Evolutionary conservation across 192 early-diverging fungal species (phyloP), one percentile per base, ranked within the genome.

Genomic region (Diversispora eburnea): DNA sequence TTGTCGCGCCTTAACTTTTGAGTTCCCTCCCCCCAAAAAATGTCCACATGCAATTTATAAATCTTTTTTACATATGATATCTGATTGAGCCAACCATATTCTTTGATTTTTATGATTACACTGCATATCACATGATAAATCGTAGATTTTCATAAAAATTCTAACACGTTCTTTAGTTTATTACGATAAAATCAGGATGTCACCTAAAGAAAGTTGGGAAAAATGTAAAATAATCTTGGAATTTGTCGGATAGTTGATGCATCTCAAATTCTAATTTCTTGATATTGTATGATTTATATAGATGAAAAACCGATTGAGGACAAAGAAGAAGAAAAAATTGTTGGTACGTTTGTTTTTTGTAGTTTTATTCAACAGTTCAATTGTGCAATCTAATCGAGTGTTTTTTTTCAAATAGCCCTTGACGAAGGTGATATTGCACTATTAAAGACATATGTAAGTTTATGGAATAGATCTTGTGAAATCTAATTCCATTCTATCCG

Each of bases 151-250:
- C n/a, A 33, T 33, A 33, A 33, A 33, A 33, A 33, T 33, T 33
- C 25, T 33, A 33, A 33, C 25, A 33, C 25, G 25, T 33, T 33
- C 25, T 33, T 33, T 2, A 33, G 25, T 33, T 33, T 33, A 33
- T 33, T 33, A 33, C 25, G 2, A 33, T 33, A 33, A 33, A 33
- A 33, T 51, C 65, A 87, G 75, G 52, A 93, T 93, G 89, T 86
- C 92, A 77, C 95, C 95, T 75, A 96, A 95, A 84, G 85, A 86
- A 66, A 88, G 96, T 82, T 99, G 97, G 97, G 97, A 99, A 83
- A 97, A 97, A 84, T 97, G 93, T 97, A 92, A 63, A 63, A 85
- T 78, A 67, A 15, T 9, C 47, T 25, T 60, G 4, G 9, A 12
- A 0, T 4, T 60, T 25, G 58, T 39, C 3, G 19, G 0, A 39